A percentile compares a stretch with the other conserved stretches of the same genome.
Conservation (phyloP, 1,139 yeast genomes). For the Hansenula lynferdii region DNA sequence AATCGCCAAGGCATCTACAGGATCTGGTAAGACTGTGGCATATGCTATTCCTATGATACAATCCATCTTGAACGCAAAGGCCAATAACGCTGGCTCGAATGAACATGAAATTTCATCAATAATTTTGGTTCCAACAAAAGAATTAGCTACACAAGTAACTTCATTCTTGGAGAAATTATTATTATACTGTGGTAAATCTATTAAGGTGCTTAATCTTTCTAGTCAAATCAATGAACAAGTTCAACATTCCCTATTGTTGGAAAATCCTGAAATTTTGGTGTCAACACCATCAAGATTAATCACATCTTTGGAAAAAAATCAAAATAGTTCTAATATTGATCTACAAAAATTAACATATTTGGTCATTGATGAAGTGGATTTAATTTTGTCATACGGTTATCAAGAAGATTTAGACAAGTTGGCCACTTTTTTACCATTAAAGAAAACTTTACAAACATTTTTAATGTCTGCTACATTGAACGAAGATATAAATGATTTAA, state of each 20-base stretch:
- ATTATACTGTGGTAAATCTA: constrained; percentile 62
- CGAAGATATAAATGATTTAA: constrained; percentile 78
- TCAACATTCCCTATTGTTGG: constrained; percentile 60
- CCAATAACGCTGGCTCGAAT: constrained; percentile 16
- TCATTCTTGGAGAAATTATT: constrained; percentile 65
- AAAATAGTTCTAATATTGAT: constrained; percentile 33
- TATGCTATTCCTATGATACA: constrained; percentile 77
- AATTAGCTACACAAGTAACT: constrained; percentile 78
- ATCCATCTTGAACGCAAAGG: constrained; percentile 43
- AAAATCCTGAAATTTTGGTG: constrained; percentile 75
- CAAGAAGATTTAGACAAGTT: constrained; percentile 74
- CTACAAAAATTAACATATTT: constrained; percentile 57
- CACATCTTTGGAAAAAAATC: constrained; percentile 48
- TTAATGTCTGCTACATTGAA: constrained; percentile 95
- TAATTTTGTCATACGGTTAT: constrained; percentile 86
- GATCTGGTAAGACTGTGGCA: constrained; percentile 89
- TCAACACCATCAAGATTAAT: constrained; percentile 85
- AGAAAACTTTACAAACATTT: constrained; percentile 79
- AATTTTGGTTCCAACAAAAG: constrained; percentile 81
- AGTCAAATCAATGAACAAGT: constrained; percentile 71
- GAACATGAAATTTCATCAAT: constrained; percentile 37
- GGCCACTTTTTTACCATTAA: constrained; percentile 59
- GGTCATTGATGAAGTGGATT: constrained; percentile 95
- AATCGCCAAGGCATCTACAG: constrained; percentile 85
- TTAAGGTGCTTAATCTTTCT: constrained; percentile 70